A percentile compares a stretch with the other conserved stretches of the same genome.
Evolutionary conservation across 2,329 filamentous ascomycete species (phyloP).

Genomic region (Diaporthe humulicola): DNA sequence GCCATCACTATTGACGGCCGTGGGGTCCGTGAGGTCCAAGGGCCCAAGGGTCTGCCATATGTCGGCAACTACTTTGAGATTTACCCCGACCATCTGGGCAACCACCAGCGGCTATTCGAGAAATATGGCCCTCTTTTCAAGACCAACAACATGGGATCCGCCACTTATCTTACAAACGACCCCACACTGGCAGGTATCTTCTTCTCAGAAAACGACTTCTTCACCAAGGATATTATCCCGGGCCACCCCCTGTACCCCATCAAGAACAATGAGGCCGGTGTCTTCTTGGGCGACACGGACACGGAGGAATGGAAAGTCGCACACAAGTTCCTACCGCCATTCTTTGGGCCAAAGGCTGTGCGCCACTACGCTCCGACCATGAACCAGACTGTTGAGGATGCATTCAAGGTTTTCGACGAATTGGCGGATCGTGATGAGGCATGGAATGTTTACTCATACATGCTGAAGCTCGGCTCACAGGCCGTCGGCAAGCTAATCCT

Average conservation of each 20-base stretch:
- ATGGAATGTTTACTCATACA: conserved; percentile 64
- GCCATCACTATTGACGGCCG: conserved; percentile 64
- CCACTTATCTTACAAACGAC: conserved; percentile 64
- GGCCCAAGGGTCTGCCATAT: conserved; percentile 61
- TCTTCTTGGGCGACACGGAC: conserved; percentile 65
- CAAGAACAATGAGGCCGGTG: conserved; percentile 56
- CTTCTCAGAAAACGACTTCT: conserved; percentile 64
- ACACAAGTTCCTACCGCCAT: conserved; percentile 74
- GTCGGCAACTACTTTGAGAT: conserved; percentile 68
- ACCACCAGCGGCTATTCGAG: conserved; percentile 67
- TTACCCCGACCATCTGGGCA: conserved; percentile 70
- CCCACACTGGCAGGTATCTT: conserved; percentile 60
- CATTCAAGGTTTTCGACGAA: conserved; percentile 64
- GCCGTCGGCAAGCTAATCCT: conserved; percentile 59
- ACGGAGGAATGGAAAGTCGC: conserved; percentile 62
- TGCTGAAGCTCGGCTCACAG: conserved; percentile 63
- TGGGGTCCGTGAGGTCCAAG: conserved; percentile 62
- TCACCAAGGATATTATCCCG: conserved; percentile 66
- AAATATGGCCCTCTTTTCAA: conserved; percentile 65
- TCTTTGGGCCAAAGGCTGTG: conserved; percentile 70
- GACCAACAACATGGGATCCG: conserved; percentile 65
- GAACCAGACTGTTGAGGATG: conserved; percentile 65
- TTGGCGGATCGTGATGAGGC: conserved; percentile 62
- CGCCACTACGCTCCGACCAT: conserved; percentile 72
- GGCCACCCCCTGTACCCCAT: conserved; percentile 61